Evolutionary conservation across 1,284 basidiomycete species (phyloP).

Genomic region (Leccinum variabile): DNA sequence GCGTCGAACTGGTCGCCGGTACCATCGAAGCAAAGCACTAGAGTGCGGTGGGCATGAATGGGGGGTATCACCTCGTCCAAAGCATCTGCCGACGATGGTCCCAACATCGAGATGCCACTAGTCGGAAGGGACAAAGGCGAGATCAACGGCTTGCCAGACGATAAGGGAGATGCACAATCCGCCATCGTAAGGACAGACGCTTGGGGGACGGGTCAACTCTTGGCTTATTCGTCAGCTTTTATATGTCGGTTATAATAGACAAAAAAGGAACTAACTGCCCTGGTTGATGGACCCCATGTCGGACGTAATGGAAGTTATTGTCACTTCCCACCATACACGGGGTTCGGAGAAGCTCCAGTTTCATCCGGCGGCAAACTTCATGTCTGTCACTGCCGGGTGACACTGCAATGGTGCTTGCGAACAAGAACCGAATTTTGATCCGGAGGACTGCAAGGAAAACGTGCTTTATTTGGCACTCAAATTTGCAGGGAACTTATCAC

Average conservation of each 20-base stretch:
- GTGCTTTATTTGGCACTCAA: neutral
- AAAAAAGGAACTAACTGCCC: conserved; percentile 5
- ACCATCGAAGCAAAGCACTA: conserved; percentile 60
- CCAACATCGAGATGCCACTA: neutral
- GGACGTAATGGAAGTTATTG: neutral
- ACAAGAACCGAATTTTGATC: neutral
- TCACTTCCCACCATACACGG: conserved; percentile 7
- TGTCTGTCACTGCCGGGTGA: neutral
- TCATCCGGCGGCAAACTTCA: neutral
- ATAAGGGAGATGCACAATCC: neutral
- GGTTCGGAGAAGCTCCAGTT: neutral
- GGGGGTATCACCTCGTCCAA: conserved; percentile 38
- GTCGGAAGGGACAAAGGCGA: conserved; percentile 8
- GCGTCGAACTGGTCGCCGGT: conserved; percentile 55
- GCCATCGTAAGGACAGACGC: conserved; percentile 11
- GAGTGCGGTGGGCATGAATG: conserved; percentile 38
- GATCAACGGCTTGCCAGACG: conserved; percentile 6
- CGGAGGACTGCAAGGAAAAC: neutral
- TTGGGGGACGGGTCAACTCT: neutral
- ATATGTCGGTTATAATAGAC: conserved; percentile 6
- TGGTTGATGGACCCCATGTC: conserved; percentile 15
- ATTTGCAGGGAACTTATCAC: neutral
- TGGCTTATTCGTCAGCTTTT: neutral
- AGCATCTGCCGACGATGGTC: neutral
- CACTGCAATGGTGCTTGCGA: neutral